These are phyloP conservation scores for Priceomyces haplophilus DNA, from an alignment of 805 yeast species.

Conservation along the genomic window DNA sequence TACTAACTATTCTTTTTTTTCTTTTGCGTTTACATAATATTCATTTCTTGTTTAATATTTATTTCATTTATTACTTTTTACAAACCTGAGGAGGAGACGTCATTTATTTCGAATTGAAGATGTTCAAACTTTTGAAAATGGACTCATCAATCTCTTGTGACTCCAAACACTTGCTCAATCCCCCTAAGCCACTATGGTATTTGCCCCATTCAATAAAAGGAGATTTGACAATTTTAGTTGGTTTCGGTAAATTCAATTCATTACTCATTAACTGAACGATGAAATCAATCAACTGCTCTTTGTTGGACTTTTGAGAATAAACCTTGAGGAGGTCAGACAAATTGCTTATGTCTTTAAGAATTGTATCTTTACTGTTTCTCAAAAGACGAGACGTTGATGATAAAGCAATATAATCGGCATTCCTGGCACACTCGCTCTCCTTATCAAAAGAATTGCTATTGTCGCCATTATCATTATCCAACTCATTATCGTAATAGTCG, in stretches of 20 bases:
- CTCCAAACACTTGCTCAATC: conserved; percentile 20
- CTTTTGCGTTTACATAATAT: too few species aligned
- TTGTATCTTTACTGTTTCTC: conserved; percentile 18
- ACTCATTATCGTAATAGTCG: conserved; percentile 29
- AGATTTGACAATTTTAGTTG: conserved; percentile 27
- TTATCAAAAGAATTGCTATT: conserved; percentile 3
- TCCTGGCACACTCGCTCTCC: conserved; percentile 17
- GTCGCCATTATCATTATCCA: conserved; percentile 3
- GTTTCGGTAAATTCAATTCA: conserved; percentile 33
- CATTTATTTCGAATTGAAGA: conserved; percentile 17
- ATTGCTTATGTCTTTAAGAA: conserved; percentile 28
- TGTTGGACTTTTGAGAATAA: conserved; percentile 12
- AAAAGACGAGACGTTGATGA: conserved; percentile 31
- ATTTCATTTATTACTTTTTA: too few species aligned
- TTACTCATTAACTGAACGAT: conserved; percentile 32
- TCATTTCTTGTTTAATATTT: too few species aligned
- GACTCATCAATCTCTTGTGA: conserved; percentile 11
- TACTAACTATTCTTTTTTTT: too few species aligned
- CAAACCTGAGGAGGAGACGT: background rate
- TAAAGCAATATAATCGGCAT: conserved; percentile 38
- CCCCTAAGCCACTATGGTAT: conserved; percentile 29
- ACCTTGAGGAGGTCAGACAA: conserved; percentile 27
- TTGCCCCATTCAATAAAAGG: conserved; percentile 39
- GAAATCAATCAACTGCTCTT: conserved; percentile 28
- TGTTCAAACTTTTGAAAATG: conserved; percentile 23